Base-by-base conservation (phyloP, 2,329 filamentous ascomycete species). In the Escovopsis sp. region DNA sequence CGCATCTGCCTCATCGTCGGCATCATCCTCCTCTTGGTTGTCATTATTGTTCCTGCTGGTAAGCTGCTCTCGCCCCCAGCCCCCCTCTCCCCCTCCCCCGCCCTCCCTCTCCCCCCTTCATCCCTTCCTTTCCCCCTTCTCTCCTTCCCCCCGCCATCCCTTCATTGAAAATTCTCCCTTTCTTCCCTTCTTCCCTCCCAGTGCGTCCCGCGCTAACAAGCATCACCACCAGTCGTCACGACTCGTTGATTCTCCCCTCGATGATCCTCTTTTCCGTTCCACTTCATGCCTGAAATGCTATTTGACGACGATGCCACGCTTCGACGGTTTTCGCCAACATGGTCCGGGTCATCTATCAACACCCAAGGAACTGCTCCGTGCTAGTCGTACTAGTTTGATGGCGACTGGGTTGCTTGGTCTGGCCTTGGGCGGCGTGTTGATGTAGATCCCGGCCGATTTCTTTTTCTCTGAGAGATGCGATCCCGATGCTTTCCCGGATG, bases 1-100 rank as follows among this genome's bases (percentile, higher is more conserved):
- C 79, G 90, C 60, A 90, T 94, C 70, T 96, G 88, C 65, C 68
- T 98, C 49, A 81, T 93, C 55, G 70, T 78, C 40, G 90, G 87
- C 52, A 81, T 98, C 61, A 80, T 96, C 58, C 72, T 96, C 48
- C 70, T 98, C 49, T 72, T 98, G 47, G 66, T 93, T 48, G 74
- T 98, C 59, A 96, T 98, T 57, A 90, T 98, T 54, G 77, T 96
- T 48, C 90, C 90, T 46, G 70, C 80, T 48, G 85, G 88, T 94
- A 75, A 25, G 56, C 16, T 13, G 14, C 19, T 45, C 10, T 10
- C 14, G 13, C 19, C n/a, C 12, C 9, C 31, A 18, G 2, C n/a
- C n/a, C n/a, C n/a, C n/a, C n/a, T 10, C 12, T 3, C 16, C n/a
- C n/a, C n/a, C n/a, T n/a, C n/a, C n/a, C n/a, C n/a, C n/a, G n/a